Evolutionary conservation across 2,329 filamentous ascomycete genomes (phyloP).

Genomic region (Orbilia blumenaviensis): DNA sequence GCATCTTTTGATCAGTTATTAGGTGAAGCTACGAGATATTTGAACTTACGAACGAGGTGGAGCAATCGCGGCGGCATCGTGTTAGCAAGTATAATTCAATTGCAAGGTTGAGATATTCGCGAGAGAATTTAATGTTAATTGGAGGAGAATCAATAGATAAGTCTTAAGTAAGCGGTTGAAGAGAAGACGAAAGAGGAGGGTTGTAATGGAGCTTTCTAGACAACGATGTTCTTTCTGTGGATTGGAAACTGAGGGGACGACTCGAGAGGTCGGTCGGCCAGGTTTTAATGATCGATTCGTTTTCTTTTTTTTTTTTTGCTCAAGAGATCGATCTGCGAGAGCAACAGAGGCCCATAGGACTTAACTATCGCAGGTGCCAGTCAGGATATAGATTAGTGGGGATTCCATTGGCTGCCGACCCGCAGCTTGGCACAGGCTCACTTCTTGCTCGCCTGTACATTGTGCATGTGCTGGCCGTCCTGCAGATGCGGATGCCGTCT

Average conservation of each 20-base stretch:
- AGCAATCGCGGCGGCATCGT: conserved; percentile 35
- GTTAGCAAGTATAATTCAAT: no score
- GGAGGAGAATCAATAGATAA: background rate
- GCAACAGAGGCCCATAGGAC: background rate
- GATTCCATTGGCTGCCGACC: conserved; percentile 13
- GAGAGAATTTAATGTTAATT: background rate
- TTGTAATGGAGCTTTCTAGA: background rate
- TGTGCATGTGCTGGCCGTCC: background rate
- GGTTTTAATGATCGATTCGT: background rate
- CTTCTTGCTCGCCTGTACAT: conserved; percentile 1
- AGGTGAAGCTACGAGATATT: background rate
- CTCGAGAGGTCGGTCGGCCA: no score
- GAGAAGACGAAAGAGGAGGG: background rate
- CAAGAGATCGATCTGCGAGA: background rate
- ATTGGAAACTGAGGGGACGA: no score
- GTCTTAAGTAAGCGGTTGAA: no score
- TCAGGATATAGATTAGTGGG: background rate
- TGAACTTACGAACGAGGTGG: conserved; percentile 45
- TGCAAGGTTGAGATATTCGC: background rate
- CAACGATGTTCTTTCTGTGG: background rate
- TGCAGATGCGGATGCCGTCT: background rate
- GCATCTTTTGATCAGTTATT: background rate
- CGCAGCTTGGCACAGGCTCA: conserved; percentile 1
- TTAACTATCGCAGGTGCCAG: background rate
- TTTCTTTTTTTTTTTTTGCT: background rate